Base-by-base conservation (phyloP, 2,329 filamentous ascomycete genomes). In the Cadophora sp. region DNA sequence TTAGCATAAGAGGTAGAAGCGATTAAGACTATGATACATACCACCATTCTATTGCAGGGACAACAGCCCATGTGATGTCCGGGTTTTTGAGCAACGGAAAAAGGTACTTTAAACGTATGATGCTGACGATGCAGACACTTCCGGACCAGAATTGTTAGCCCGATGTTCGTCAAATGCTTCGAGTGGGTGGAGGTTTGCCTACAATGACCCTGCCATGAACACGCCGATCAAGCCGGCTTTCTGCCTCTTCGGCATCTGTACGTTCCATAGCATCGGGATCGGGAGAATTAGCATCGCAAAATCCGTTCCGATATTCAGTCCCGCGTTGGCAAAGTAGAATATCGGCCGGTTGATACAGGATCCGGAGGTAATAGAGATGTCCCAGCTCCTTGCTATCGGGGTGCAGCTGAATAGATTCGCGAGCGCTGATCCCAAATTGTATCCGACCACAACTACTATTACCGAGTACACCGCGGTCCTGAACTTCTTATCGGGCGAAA, bases 301-400 rank as follows among this genome's bases (percentile, higher is more conserved):
- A 53, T 53, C 50, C 4, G 50, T 53, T 14, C 22, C 22, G 50
- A 53, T 53, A 12, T 24, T 27, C 50, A 53, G 24, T 14, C 50
- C 50, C 22, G 50, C 50, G n/a, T 53, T 24, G n/a, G 22, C 22
- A 24, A 53, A 53, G 50, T 53, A 53, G 50, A 53, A 53, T 14
- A 53, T 27, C 16, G 50, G 50, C 9, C 50, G 50, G 9, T 53
- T 53, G 50, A 53, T 53, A 14, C 50, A 53, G 4, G 50, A 24
- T 27, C n/a, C 24, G n/a, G 22, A 26, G 22, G 50, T 24, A 24
- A 53, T 24, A 11, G 50, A 53, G 11, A 53, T 8, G 11, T 53
- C 50, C 50, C 50, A 53, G 11, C n/a, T 26, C 11, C 22, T 24
- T 14, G 22, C n/a, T 26, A 53, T 14, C 4, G 50, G 50, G 7